phyloP scores from a whole-genome alignment of 2,329 filamentous ascomycete species.

The Colletotrichum cordylinicola region DNA sequence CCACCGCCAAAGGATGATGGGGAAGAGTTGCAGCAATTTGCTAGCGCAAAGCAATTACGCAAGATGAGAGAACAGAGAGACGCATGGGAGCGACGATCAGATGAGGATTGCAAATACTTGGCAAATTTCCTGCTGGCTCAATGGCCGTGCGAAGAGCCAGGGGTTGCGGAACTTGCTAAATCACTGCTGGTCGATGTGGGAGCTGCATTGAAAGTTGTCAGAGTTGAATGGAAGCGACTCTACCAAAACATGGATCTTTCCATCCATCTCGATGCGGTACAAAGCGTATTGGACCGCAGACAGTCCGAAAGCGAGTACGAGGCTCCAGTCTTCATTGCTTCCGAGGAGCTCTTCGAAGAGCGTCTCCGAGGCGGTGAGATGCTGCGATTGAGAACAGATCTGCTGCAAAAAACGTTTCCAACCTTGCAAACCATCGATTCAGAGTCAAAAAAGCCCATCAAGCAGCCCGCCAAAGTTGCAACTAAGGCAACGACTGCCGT shows the following conservation, averaged over 20 bases:
- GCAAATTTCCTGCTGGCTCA: conserved; percentile 45
- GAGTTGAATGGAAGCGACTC: conserved; percentile 52
- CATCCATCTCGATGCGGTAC: conserved; percentile 46
- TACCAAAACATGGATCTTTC: conserved; percentile 54
- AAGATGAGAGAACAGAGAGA: conserved; percentile 34
- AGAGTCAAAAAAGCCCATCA: neutral
- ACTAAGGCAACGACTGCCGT: neutral
- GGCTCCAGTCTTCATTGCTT: conserved; percentile 18
- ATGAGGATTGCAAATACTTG: conserved; percentile 40
- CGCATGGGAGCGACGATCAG: conserved; percentile 33
- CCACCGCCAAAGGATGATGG: conserved; percentile 32
- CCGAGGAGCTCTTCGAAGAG: conserved; percentile 21
- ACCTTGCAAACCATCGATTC: neutral
- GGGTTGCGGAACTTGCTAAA: conserved; percentile 29
- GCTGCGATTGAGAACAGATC: conserved; percentile 20
- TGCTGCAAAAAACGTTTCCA: conserved; percentile 22
- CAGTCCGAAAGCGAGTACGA: conserved; percentile 26
- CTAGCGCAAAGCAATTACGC: conserved; percentile 33
- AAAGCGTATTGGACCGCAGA: conserved; percentile 41
- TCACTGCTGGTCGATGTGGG: conserved; percentile 39
- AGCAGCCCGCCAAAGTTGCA: neutral
- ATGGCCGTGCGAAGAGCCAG: conserved; percentile 48
- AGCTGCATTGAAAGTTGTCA: conserved; percentile 43
- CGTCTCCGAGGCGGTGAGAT: conserved; percentile 23
- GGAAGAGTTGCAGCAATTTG: conserved; percentile 25